Base-by-base conservation (phyloP, 2,329 filamentous ascomycete species). In the Lachnellula arida region DNA sequence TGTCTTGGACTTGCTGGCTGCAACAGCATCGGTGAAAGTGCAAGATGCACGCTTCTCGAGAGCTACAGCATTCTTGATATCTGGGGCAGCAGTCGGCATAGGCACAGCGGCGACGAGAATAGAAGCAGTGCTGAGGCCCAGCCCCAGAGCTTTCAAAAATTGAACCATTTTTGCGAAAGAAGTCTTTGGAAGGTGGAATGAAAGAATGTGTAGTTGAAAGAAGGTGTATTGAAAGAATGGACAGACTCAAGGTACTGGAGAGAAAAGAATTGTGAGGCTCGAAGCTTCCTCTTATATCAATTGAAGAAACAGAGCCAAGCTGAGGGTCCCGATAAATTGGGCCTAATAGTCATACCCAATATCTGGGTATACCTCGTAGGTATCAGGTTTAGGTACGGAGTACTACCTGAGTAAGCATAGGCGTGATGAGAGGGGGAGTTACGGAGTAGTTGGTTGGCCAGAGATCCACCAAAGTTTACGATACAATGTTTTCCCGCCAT, bases 11-110 rank as follows among this genome's bases (percentile, higher is more conserved):
- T 73, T 73, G 57, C 71, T 76, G 48, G 77, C 78, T 49, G 42
- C 44, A 15, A 49, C 52, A 23, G 60, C 53, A 39, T 75, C 73
- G 48, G 74, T 81, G 67, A 85, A 82, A 14, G 78, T 82, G 70
- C 82, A 86, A 58, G 72, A 68, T 17, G 46, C 62, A 40, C 64
- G 48, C 47, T 63, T 63, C 8, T 60, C 47, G n/a, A 53, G 54
- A 49, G 54, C 51, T 28, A 40, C 53, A n/a, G 53, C 56, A 34
- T 55, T 39, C 5, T 44, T 44, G 17, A 63, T 53, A 51, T 63
- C 51, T 15, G 65, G 65, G 2, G 64, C 64, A 28, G 65, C 39
- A 19, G 64, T 66, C 19, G 66, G 61, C 35, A 49, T 46, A 35
- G 58, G 61, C 44, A 49, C 50, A 56, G 56, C 56, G 53, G 60